Evolutionary conservation across 441 rosid genomes (phyloP), one percentile per base, ranked within the genome.

Genomic region (Arabidopsis hybrid): DNA sequence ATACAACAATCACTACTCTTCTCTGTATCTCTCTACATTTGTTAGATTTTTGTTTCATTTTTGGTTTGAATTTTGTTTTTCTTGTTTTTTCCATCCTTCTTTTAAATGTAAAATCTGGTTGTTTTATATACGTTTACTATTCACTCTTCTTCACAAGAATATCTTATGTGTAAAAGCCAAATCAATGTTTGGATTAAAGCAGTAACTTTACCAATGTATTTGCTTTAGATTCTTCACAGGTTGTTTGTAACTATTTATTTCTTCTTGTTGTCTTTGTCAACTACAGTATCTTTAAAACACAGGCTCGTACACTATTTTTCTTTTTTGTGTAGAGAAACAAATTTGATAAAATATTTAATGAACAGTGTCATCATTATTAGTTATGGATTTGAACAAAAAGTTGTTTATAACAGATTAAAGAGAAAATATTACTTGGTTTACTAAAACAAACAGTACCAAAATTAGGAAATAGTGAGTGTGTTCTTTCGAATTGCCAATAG

Each of bases 91-190:
- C 47, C 51, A 26, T 71, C 50, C 45, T 45, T 29, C 38, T 34
- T 71, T 77, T 6, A 71, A 71, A 66, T 77, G 73, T 71, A 60
- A 71, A 77, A 77, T 66, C 46, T 53, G 73, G 51, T 43, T 60
- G 52, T 43, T 57, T 63, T 73, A 34, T 59, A 50, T 16, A 31
- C 67, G 49, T 35, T n/a, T 53, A 38, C 49, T 49, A 17, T 21
- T 40, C 38, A 9, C 38, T 32, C 18, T 62, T 63, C 42, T 32
- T 57, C 46, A 12, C 31, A 38, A 6, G 26, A 21, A 21, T 21
- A 21, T 21, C 26, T 21, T 21, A 21, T 43, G 18, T 60, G 73
- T 67, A 67, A 51, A 43, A 53, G 13, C 9, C 50, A 68, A 68
- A 67, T 34, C 55, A 17, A 13, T 40, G 60, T 59, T 74, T 18